phyloP scores from a whole-genome alignment of 2,329 filamentous ascomycete species.

The Myriangium duriaei region DNA sequence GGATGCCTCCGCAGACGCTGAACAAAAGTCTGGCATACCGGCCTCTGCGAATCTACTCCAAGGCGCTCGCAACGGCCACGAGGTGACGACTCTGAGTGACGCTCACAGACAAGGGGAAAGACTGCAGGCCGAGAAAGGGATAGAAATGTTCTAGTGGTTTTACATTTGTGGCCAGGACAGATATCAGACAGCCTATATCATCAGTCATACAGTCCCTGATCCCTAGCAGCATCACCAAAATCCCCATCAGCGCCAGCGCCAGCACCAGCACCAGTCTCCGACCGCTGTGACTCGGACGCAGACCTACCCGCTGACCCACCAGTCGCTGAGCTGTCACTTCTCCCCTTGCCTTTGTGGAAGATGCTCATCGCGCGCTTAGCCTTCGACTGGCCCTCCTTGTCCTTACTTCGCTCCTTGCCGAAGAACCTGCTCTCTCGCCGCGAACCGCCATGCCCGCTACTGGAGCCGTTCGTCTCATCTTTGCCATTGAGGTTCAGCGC shows the following conservation, averaged over 20 bases:
- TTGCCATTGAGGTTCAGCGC: conserved; percentile 16
- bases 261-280: conserved; percentile 17
- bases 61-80: too few relatives aligned
- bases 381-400: conserved; percentile 19
- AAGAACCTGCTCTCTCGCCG: conserved; percentile 6
- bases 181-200: too few relatives aligned
- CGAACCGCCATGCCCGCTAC: background rate
- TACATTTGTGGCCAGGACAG: too few relatives aligned
- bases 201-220: conserved; percentile 15
- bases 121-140: too few relatives aligned
- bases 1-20: too few relatives aligned
- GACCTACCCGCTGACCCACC: background rate
- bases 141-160: too few relatives aligned
- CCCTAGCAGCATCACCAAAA: conserved; percentile 28
- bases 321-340: conserved; percentile 1
- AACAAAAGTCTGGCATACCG: too few relatives aligned
- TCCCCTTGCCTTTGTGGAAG: conserved; percentile 3
- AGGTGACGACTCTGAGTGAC: too few relatives aligned
- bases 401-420: conserved; percentile 14
- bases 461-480: conserved; percentile 2
- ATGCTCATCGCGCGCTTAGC: conserved; percentile 15
- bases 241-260: conserved; percentile 23
- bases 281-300: conserved; percentile 25
- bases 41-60: too few relatives aligned
- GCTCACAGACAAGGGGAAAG: too few relatives aligned